Evolutionary conservation across 2,329 filamentous ascomycete genomes (phyloP).

Genomic region (Ophiostoma sp.): DNA sequence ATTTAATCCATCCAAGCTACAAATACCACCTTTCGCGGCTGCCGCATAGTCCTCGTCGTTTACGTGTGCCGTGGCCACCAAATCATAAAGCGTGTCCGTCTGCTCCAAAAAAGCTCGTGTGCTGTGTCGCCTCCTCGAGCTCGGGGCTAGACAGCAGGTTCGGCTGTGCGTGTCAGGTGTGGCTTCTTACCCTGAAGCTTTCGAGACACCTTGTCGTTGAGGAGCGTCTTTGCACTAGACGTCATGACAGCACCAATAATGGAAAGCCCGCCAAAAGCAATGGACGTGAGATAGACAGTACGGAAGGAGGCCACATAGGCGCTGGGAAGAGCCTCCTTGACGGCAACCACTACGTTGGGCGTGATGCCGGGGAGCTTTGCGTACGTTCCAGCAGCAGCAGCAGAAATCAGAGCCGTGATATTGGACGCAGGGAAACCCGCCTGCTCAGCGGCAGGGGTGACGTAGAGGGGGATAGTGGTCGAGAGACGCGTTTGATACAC

Average conservation of each 20-base stretch:
- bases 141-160: slow-evolving; percentile 35
- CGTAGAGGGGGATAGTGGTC: not conserved
- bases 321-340: not conserved
- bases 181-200: not conserved
- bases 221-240: not conserved
- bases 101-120: slow-evolving; percentile 81
- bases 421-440: not conserved
- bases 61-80: slow-evolving; percentile 82
- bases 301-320: not conserved
- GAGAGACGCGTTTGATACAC: not conserved
- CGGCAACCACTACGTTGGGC: not conserved
- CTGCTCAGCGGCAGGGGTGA: not conserved
- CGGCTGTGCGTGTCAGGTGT: not conserved
- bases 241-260: not conserved
- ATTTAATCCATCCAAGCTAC: no score
- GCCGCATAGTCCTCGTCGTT: slow-evolving; percentile 74
- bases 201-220: not conserved
- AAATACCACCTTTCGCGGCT: no score
- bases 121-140: slow-evolving; percentile 53
- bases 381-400: not conserved
- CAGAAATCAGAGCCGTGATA: not conserved
- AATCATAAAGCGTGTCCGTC: slow-evolving; percentile 73
- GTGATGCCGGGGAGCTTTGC: not conserved
- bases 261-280: not conserved
- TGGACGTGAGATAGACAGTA: not conserved